These are phyloP conservation scores for Prunus davidiana DNA, from an alignment of 306 rosid species.

Conservation along the genomic window DNA sequence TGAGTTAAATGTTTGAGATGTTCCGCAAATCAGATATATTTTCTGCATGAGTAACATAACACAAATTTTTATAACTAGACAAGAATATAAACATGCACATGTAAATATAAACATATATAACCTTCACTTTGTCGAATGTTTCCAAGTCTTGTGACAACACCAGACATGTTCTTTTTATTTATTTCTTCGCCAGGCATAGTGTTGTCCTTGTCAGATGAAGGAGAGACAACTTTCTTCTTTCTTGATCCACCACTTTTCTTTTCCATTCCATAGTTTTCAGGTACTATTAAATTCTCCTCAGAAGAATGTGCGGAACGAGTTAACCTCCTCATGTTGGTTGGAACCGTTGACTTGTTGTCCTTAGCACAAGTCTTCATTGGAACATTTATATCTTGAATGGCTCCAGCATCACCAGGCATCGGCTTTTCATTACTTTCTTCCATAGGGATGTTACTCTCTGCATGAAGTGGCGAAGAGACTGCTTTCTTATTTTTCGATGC, in stretches of 20 bases:
- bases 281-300: background rate
- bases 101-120: background rate
- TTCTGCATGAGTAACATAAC: background rate
- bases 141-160: constrained; percentile 6
- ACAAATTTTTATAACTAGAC: background rate
- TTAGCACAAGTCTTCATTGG: background rate
- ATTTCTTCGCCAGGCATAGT: background rate
- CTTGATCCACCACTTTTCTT: background rate
- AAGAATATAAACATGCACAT: background rate
- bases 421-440: background rate
- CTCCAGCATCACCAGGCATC: background rate
- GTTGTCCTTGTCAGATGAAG: constrained; percentile 1
- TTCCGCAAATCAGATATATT: background rate
- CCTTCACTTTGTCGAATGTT: constrained; percentile 18
- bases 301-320: constrained; percentile 3
- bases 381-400: constrained; percentile 8
- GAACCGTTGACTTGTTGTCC: background rate
- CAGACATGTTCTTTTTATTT: background rate
- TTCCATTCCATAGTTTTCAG: background rate
- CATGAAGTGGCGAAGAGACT: constrained; percentile 3
- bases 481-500: constrained; percentile 1
- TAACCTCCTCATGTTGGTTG: constrained; percentile 3
- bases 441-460: constrained; percentile 4
- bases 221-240: background rate
- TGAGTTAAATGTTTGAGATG: background rate